Percentiles rank a stretch among this genome's conserved stretches.
phyloP scores from a whole-genome alignment of 257 asterid species.

The Solanum chilense region DNA sequence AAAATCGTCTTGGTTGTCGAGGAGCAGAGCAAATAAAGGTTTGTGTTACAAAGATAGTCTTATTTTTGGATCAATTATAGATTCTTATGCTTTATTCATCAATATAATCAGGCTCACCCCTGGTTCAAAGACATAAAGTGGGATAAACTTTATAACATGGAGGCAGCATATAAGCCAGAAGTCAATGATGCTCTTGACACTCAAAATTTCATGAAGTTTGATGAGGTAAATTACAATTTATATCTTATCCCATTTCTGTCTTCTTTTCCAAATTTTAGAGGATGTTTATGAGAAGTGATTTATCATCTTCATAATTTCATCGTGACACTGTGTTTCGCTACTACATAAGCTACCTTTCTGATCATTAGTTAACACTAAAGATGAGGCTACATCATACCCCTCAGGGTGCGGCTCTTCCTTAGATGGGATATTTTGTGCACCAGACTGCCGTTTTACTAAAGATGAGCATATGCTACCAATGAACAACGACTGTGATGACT shows the following conservation, averaged over 20 bases:
- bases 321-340: not conserved
- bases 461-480: not conserved
- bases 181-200: conserved; percentile 79
- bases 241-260: not conserved
- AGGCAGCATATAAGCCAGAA: conserved; percentile 81
- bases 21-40: conserved; percentile 83
- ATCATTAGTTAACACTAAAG: not conserved
- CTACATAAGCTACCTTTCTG: not conserved
- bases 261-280: not conserved
- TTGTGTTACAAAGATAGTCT: not conserved
- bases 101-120: conserved; percentile 54
- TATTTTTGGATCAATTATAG: not conserved
- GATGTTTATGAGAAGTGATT: not conserved
- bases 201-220: conserved; percentile 64
- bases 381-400: not conserved
- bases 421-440: not conserved
- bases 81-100: not conserved
- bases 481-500: not conserved
- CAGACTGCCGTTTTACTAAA: not conserved
- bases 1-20: conserved; percentile 49
- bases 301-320: not conserved
- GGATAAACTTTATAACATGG: conserved; percentile 66
- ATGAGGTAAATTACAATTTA: conserved; percentile 39
- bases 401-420: not conserved
- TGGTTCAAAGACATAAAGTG: conserved; percentile 73